Evolutionary conservation across 441 rosid genomes (phyloP), one percentile per base, ranked within the genome.

Genomic region (Corymbia citriodora): DNA sequence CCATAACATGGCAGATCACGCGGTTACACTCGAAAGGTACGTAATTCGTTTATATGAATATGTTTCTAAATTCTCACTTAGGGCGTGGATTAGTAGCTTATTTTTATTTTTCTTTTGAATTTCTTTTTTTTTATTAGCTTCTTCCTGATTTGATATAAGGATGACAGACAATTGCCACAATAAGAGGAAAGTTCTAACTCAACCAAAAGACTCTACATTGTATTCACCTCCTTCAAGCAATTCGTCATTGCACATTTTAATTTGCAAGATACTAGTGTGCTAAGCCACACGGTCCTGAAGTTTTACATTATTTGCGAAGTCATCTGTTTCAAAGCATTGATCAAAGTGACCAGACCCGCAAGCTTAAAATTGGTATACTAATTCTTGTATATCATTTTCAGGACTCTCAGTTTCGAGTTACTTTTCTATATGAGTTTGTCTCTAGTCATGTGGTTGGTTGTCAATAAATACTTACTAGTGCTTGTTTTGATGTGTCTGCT

Each of bases 131-230:
- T 13, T n/a, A 29, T 29, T 63, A 15, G 13, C 6, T 63, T 63
- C 8, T 63, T 1, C 1, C 9, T 63, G 0, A 29, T 63, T 29
- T 0, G 1, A 2, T 29, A 6, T 0, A 29, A 18, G 9, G 0
- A 29, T 0, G 0, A 29, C 9, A 2, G 13, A 11, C 70, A 63
- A 63, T 2, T 33, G 29, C 17, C 29, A 6, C 15, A 29, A 25
- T 8, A 61, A 7, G 0, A 27, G 0, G 1, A 63, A 3, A 63
- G 70, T 63, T 63, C 27, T 0, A 9, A 63, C 17, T 63, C 8
- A 63, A 63, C 8, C 13, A 63, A 63, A 17, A 29, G 8, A 27
- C 6, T 63, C 29, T 17, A 29, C 1, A 63, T 63, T 27, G 0
- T 14, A 29, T 63, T 63, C 3, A 63, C 9, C 0, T 63, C 29